phyloP scores from a whole-genome alignment of 176 grass and related monocot species.

The Rhynchospora pubera region DNA sequence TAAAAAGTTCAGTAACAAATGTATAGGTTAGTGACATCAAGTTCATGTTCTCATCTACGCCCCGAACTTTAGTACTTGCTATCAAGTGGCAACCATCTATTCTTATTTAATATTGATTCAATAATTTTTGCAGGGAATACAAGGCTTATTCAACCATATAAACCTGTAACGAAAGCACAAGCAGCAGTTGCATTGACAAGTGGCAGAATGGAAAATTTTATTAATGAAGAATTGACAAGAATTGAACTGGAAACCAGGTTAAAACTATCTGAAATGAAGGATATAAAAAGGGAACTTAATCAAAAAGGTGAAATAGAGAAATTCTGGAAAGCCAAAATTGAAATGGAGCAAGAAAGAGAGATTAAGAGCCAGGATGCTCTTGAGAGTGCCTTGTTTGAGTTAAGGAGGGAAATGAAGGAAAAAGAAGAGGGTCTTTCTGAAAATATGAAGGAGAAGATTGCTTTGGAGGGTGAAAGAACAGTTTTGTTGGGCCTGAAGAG shows the following conservation, averaged over 20 bases:
- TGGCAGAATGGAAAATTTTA: slow-evolving; percentile 70
- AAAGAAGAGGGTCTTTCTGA: slow-evolving; percentile 35
- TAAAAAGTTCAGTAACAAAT: slow-evolving; percentile 2
- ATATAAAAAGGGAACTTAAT: slow-evolving; percentile 68
- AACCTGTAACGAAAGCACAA: slow-evolving; percentile 86
- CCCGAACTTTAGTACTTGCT: background rate
- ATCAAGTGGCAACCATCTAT: slow-evolving; percentile 3
- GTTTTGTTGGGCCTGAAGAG: slow-evolving; percentile 46
- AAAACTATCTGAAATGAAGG: slow-evolving; percentile 53
- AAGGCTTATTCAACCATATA: slow-evolving; percentile 80
- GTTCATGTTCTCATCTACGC: background rate
- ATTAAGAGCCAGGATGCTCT: slow-evolving; percentile 39
- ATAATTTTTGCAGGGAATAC: slow-evolving; percentile 67
- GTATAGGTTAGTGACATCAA: background rate
- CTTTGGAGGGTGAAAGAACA: slow-evolving; percentile 41
- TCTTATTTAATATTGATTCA: slow-evolving; percentile 17
- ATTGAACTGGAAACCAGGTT: slow-evolving; percentile 54
- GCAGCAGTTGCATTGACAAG: slow-evolving; percentile 65
- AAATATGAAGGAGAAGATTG: slow-evolving; percentile 57
- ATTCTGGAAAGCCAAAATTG: slow-evolving; percentile 56
- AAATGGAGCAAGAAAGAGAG: slow-evolving; percentile 32
- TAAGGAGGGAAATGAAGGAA: slow-evolving; percentile 41
- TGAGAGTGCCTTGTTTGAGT: slow-evolving; percentile 45
- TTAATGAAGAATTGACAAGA: slow-evolving; percentile 55
- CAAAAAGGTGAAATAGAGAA: slow-evolving; percentile 67